Conservation (phyloP, 1,284 basidiomycete genomes). For the Ceratobasidium sp. region DNA sequence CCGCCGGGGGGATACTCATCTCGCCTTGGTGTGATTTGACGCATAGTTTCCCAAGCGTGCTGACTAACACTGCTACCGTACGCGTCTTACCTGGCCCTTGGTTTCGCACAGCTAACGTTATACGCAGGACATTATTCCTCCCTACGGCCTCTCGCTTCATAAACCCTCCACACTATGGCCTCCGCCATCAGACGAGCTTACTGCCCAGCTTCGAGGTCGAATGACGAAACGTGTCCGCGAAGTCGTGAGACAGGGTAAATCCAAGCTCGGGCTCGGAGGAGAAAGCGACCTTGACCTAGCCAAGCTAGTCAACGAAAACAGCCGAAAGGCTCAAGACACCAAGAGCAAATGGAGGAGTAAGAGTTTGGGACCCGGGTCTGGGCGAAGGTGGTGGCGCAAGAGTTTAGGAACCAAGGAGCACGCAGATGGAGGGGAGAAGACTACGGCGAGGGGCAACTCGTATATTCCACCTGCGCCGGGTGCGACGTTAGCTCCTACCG, state of each 20-base stretch:
- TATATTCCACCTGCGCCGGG: slow-evolving; percentile 2
- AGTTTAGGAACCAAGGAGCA: background rate
- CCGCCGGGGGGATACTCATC: slow-evolving; percentile 40
- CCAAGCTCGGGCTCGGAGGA: slow-evolving; percentile 12
- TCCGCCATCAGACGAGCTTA: slow-evolving; percentile 59
- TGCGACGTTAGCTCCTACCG: slow-evolving; percentile 15
- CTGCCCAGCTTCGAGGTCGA: background rate
- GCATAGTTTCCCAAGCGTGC: slow-evolving; percentile 57
- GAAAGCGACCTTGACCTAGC: slow-evolving; percentile 17
- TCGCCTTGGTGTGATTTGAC: slow-evolving; percentile 42
- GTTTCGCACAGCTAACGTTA: slow-evolving; percentile 4
- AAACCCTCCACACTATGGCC: slow-evolving; percentile 93
- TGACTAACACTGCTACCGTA: slow-evolving; percentile 55
- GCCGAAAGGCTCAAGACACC: background rate
- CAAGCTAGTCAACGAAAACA: background rate
- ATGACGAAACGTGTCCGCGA: slow-evolving; percentile 19
- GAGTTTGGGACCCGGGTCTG: background rate
- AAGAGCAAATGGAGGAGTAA: background rate
- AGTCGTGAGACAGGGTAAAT: slow-evolving; percentile 14
- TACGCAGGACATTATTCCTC: slow-evolving; percentile 67
- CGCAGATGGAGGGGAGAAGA: background rate
- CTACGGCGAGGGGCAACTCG: slow-evolving; percentile 15
- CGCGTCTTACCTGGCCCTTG: slow-evolving; percentile 33
- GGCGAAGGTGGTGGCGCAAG: background rate
- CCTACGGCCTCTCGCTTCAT: slow-evolving; percentile 69